Evolutionary conservation across 768 basidiomycete species (phyloP).

Genomic region (Russula ochroleuca): DNA sequence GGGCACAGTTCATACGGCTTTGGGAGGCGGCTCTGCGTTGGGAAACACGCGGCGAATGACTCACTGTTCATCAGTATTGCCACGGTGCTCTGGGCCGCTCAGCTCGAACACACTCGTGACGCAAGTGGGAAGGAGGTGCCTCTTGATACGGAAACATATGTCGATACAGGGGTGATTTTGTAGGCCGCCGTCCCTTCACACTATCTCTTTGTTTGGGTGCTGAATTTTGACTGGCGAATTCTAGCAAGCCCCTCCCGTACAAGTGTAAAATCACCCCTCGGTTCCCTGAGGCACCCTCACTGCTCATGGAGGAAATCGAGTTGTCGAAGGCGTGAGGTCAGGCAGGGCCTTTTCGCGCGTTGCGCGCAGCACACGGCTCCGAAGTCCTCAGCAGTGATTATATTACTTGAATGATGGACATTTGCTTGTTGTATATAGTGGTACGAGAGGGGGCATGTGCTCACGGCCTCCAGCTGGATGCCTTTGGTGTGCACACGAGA

Average conservation of each 20-base stretch:
- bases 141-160: background rate
- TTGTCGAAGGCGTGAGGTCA: background rate
- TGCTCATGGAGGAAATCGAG: constrained; percentile 3
- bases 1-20: constrained; percentile 24
- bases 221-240: background rate
- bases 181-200: constrained; percentile 4
- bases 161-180: constrained; percentile 20
- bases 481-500: too few relatives aligned
- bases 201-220: background rate
- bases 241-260: constrained; percentile 9
- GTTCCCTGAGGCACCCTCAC: constrained; percentile 4
- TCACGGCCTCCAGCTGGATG: too few relatives aligned
- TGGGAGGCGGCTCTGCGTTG: constrained; percentile 25
- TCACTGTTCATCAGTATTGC: constrained; percentile 28
- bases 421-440: too few relatives aligned
- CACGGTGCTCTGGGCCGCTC: constrained; percentile 25
- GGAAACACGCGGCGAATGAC: constrained; percentile 26
- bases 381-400: too few relatives aligned
- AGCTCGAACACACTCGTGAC: constrained; percentile 19
- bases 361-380: too few relatives aligned
- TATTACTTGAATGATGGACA: too few relatives aligned
- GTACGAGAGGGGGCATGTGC: too few relatives aligned
- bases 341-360: too few relatives aligned
- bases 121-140: constrained; percentile 13
- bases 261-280: constrained; percentile 4